These are phyloP conservation scores for Fusarium tanahbumbuense DNA, from an alignment of 2,329 filamentous ascomycete genomes.

Conservation along the genomic window DNA sequence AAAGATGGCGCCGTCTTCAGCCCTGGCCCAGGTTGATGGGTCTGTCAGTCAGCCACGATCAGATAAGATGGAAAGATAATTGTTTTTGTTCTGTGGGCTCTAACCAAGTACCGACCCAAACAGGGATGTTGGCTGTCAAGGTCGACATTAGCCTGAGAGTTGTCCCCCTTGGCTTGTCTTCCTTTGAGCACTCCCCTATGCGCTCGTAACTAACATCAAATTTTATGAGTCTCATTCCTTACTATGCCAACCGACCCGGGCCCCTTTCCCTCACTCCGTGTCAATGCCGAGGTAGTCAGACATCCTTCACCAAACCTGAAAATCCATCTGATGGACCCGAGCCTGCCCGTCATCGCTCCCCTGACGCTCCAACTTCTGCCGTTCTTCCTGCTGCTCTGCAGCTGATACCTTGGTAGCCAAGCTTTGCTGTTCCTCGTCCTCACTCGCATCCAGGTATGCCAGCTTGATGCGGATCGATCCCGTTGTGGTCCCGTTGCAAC, in stretches of 20 bases:
- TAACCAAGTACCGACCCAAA: slow-evolving; percentile 20
- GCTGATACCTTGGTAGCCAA: slow-evolving; percentile 33
- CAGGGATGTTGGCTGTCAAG: slow-evolving; percentile 25
- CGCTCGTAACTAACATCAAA: slow-evolving; percentile 4
- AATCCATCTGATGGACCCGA: slow-evolving; percentile 43
- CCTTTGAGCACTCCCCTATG: not conserved
- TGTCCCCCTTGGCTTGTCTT: not conserved
- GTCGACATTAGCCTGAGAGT: slow-evolving; percentile 14
- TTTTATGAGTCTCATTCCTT: slow-evolving; percentile 10
- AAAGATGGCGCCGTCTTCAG: slow-evolving; percentile 11
- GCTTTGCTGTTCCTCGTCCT: slow-evolving; percentile 40
- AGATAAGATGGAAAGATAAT: slow-evolving; percentile 45
- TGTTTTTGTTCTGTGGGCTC: slow-evolving; percentile 38
- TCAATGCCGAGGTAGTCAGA: slow-evolving; percentile 8
- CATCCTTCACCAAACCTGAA: slow-evolving; percentile 41
- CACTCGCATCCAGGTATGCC: slow-evolving; percentile 32
- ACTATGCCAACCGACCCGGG: slow-evolving; percentile 2
- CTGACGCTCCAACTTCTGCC: slow-evolving; percentile 27
- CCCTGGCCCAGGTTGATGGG: slow-evolving; percentile 36
- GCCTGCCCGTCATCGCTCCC: slow-evolving; percentile 36
- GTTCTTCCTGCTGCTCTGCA: slow-evolving; percentile 32
- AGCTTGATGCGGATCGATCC: slow-evolving; percentile 38
- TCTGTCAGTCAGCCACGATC: slow-evolving; percentile 40
- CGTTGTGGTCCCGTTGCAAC: slow-evolving; percentile 30
- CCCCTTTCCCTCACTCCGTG: slow-evolving; percentile 10